Percentiles rank a stretch among this genome's conserved stretches.
Evolutionary conservation across 257 asterid genomes (phyloP).

Genomic region (Solanum peruvianum): DNA sequence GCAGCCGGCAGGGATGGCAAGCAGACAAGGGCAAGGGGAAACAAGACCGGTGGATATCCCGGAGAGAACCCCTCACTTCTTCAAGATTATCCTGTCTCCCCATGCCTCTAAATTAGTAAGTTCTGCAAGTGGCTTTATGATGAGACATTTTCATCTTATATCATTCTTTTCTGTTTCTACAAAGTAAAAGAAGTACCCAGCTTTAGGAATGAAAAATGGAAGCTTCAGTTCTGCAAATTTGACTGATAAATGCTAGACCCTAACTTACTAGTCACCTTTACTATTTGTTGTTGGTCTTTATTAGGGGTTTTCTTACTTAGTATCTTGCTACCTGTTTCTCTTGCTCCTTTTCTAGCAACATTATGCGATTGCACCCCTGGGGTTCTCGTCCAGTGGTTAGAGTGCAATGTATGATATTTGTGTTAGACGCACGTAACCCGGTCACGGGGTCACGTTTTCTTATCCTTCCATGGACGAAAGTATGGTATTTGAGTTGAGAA

Average conservation of each 20-base stretch:
- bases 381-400: background rate
- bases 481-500: background rate
- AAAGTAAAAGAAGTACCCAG: background rate
- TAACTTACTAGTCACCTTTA: background rate
- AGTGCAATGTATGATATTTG: background rate
- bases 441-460: background rate
- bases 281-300: background rate
- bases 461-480: background rate
- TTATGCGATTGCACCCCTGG: background rate
- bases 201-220: background rate
- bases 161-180: background rate
- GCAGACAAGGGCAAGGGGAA: background rate
- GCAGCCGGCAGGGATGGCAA: background rate
- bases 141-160: background rate
- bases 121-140: background rate
- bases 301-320: background rate
- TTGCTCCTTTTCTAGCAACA: background rate
- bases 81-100: background rate
- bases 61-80: background rate
- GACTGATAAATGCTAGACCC: background rate
- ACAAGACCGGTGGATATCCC: background rate
- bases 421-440: background rate
- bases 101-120: background rate
- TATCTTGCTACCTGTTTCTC: background rate
- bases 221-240: background rate